Evolutionary conservation across 768 basidiomycete species (phyloP).

Genomic region (Lactifluus piperatus): DNA sequence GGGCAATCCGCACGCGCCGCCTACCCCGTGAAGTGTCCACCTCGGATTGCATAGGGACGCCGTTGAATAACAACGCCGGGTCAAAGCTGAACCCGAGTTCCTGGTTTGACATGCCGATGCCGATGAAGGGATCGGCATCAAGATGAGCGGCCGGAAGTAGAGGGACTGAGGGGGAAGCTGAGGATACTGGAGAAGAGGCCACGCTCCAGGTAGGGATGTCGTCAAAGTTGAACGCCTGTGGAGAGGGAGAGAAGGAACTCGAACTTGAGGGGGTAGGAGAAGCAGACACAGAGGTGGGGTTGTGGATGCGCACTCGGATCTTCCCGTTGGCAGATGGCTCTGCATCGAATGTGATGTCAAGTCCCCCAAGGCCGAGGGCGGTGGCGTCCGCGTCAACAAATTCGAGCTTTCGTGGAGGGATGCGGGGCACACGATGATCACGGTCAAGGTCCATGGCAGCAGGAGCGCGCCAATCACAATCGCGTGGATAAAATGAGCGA

Average conservation of each 20-base stretch:
- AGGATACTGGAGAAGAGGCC: conserved; percentile 19
- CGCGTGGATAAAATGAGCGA: conserved; percentile 26
- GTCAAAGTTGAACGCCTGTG: conserved; percentile 18
- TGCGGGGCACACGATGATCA: conserved; percentile 31
- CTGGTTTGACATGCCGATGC: conserved; percentile 34
- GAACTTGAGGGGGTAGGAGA: conserved; percentile 33
- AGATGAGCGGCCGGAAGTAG: conserved; percentile 31
- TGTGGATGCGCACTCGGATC: conserved; percentile 67
- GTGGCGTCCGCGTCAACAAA: conserved; percentile 45
- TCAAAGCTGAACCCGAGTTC: conserved; percentile 32
- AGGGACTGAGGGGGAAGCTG: conserved; percentile 24
- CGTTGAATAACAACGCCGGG: conserved; percentile 28
- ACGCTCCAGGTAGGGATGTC: conserved; percentile 20
- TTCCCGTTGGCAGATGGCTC: conserved; percentile 55
- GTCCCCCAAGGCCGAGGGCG: conserved; percentile 42
- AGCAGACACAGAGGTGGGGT: conserved; percentile 32
- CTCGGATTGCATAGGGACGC: conserved; percentile 30
- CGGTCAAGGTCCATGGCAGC: conserved; percentile 39
- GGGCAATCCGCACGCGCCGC: conserved; percentile 55
- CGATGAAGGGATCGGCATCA: conserved; percentile 49
- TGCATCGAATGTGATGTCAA: conserved; percentile 70
- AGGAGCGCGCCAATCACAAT: conserved; percentile 28
- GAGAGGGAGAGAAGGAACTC: conserved; percentile 30
- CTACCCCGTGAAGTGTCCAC: conserved; percentile 29
- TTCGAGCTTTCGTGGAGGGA: conserved; percentile 40